phyloP scores from a whole-genome alignment of 2,329 filamentous ascomycete species.

The Arthrobotrys iridis region DNA sequence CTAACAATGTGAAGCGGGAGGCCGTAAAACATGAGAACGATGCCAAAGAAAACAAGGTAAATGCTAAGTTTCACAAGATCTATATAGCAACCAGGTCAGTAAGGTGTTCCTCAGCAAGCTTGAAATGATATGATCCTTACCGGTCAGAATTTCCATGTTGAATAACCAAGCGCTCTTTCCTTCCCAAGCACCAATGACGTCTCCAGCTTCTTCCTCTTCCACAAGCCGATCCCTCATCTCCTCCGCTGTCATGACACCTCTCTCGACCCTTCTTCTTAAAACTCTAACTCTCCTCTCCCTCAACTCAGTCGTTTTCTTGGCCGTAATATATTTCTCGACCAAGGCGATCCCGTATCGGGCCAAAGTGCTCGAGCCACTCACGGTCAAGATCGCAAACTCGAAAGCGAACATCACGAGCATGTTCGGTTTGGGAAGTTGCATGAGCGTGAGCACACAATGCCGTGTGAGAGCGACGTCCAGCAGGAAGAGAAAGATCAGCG shows the following conservation, averaged over 20 bases:
- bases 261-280: constrained; percentile 68
- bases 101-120: not conserved
- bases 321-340: constrained; percentile 78
- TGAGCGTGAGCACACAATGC: constrained; percentile 83
- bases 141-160: constrained; percentile 82
- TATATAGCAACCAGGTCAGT: constrained; percentile 59
- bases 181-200: constrained; percentile 90
- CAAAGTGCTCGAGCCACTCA: constrained; percentile 81
- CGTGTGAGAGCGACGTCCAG: constrained; percentile 83
- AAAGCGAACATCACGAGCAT: constrained; percentile 99
- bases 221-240: constrained; percentile 55
- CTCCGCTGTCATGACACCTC: constrained; percentile 82
- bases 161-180: constrained; percentile 93
- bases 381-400: constrained; percentile 87
- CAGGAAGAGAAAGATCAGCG: constrained; percentile 78
- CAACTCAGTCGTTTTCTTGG: constrained; percentile 77
- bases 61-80: constrained; percentile 92
- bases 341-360: constrained; percentile 81
- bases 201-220: constrained; percentile 70
- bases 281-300: constrained; percentile 76
- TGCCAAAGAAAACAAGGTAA: constrained; percentile 90
- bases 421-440: constrained; percentile 87
- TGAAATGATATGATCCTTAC: constrained; percentile 65
- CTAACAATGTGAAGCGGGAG: constrained; percentile 96
- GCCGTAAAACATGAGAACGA: constrained; percentile 92